phyloP scores from a whole-genome alignment of 2,329 filamentous ascomycete species.

The Diaporthe eres region DNA sequence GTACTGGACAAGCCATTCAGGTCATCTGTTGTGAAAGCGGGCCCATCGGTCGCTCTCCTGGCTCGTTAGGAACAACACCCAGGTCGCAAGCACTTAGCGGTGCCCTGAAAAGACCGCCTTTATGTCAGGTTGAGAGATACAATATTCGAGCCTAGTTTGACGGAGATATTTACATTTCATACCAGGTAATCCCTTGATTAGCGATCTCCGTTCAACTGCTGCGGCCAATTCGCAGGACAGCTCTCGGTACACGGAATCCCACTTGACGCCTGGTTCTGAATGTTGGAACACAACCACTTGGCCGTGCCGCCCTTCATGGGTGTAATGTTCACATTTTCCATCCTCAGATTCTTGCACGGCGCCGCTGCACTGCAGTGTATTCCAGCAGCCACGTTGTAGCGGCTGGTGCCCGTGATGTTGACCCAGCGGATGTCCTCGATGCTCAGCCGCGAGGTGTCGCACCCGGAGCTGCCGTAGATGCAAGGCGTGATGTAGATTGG shows the following conservation, averaged over 20 bases:
- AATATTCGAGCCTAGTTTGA: not conserved
- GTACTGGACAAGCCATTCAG: no score
- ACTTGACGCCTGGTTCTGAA: slow-evolving; percentile 52
- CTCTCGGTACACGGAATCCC: slow-evolving; percentile 55
- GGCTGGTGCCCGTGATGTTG: slow-evolving; percentile 63
- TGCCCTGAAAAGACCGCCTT: not conserved
- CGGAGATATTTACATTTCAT: not conserved
- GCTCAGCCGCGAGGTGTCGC: slow-evolving; percentile 56
- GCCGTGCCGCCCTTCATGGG: slow-evolving; percentile 55
- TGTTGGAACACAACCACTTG: slow-evolving; percentile 60
- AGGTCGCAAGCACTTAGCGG: no score
- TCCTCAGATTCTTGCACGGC: slow-evolving; percentile 61
- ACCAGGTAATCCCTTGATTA: not conserved
- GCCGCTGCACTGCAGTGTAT: slow-evolving; percentile 59
- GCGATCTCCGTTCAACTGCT: slow-evolving; percentile 53
- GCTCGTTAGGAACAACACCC: no score
- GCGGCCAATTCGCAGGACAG: slow-evolving; percentile 55
- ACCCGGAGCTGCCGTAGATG: slow-evolving; percentile 57
- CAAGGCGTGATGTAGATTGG: slow-evolving; percentile 63
- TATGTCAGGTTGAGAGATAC: no score
- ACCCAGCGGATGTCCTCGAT: slow-evolving; percentile 64
- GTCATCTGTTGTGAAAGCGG: no score
- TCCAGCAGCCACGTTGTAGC: slow-evolving; percentile 62
- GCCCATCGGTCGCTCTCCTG: no score
- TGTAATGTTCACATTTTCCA: slow-evolving; percentile 61